Evolutionary conservation across 148 eudicot species (phyloP), one percentile per base, ranked within the genome.

Genomic region (Vaccinium macrocarpon): DNA sequence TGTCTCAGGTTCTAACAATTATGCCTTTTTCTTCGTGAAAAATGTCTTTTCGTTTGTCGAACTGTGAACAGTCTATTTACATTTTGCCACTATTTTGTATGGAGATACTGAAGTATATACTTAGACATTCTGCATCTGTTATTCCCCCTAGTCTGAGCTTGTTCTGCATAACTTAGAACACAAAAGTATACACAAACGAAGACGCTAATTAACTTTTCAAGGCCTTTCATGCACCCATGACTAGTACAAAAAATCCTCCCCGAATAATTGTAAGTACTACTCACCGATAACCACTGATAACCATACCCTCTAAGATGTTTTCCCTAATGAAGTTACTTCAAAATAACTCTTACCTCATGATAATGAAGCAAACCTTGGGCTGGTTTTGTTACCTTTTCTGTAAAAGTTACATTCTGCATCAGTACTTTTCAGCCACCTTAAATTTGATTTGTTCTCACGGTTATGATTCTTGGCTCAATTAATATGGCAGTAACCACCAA

Each of bases 1-100:
- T 89, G 99, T 96, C 85, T 89, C 92, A 61, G 96, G 98, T 94
- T 80, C 78, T 90, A 84, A 46, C 52, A 10, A 19, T 78, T 12
- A 52, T 27, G 29, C 64, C 12, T 6, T 48, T 48, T 82, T 71
- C 27, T 42, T 46, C 0, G 29, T 64, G 27, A 62, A 59, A 2
- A 56, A 13, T 14, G 59, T 53, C 18, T 79, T 35, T 79, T 56
- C 29, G 13, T 56, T 12, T n/a, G 7, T 59, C 23, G 9, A 59
- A 59, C 23, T 32, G 12, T 55, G 2, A 3, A 56, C 21, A 32
- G 16, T 79, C 19, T 16, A n/a, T 29, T 80, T 55, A 35, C 46
- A 25, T 59, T 27, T 6, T 55, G 27, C 32, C 14, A 21, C 75
- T 64, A 11, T 8, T 48, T 49, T 64, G 18, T 66, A 9, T 21